Evolutionary conservation across 78 protist species (phyloP).

Genomic region (Mantamonas sphyraenae): DNA sequence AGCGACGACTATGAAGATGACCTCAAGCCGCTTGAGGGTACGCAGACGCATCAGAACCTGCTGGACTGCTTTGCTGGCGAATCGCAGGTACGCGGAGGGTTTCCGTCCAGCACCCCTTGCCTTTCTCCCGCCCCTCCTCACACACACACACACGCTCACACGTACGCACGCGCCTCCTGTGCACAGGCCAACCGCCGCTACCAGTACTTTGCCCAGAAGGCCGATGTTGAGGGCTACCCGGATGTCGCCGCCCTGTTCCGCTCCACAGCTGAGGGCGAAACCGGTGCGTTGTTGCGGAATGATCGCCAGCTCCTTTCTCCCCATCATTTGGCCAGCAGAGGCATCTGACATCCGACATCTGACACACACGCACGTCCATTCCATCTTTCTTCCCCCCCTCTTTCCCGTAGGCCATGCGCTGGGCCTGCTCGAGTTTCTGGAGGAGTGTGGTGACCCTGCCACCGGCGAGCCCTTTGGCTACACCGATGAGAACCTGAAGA

Average conservation of each 20-base stretch:
- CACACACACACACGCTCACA: no score
- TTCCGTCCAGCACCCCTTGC: no score
- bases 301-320: background rate
- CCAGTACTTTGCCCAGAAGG: conserved; percentile 22
- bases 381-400: background rate
- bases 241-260: conserved; percentile 31
- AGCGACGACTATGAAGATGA: no score
- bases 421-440: background rate
- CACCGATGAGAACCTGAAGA: conserved; percentile 15
- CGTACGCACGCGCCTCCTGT: background rate
- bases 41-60: conserved; percentile 20
- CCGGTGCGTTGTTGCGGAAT: background rate
- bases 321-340: background rate
- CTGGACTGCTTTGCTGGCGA: conserved; percentile 17
- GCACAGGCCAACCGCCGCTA: conserved; percentile 6
- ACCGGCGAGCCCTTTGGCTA: conserved; percentile 27
- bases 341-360: background rate
- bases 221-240: conserved; percentile 30
- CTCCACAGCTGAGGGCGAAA: conserved; percentile 11
- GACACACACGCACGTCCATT: background rate
- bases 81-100: background rate
- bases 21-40: no score
- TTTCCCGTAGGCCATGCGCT: background rate
- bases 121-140: no score
- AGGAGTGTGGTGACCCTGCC: background rate